phyloP scores from a whole-genome alignment of 1,284 basidiomycete genomes.

The Ceratobasidium sp. region DNA sequence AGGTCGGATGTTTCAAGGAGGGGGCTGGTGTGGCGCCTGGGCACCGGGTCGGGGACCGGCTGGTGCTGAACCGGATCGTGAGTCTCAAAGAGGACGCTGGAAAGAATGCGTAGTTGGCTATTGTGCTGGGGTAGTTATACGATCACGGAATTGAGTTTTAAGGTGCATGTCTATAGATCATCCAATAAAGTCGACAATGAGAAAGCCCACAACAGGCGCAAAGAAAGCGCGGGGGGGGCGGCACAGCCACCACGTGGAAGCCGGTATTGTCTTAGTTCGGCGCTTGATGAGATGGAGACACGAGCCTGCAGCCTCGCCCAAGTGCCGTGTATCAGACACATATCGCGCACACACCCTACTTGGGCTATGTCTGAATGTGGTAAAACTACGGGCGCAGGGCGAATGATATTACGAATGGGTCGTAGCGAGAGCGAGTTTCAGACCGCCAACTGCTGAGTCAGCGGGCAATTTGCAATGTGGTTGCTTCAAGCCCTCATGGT shows the following conservation, averaged over 20 bases:
- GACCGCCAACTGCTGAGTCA: background rate
- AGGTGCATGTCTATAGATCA: constrained; percentile 30
- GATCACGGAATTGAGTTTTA: constrained; percentile 21
- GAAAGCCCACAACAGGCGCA: constrained; percentile 10
- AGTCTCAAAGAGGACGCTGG: constrained; percentile 95
- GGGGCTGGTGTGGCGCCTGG: constrained; percentile 59
- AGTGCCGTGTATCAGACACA: constrained; percentile 1
- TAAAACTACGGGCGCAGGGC: background rate
- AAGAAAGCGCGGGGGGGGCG: constrained; percentile 6
- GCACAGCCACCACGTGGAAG: constrained; percentile 36
- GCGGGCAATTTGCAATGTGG: constrained; percentile 7
- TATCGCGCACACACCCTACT: no score
- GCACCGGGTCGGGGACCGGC: constrained; percentile 72
- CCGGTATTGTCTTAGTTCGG: constrained; percentile 24
- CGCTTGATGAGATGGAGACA: constrained; percentile 7
- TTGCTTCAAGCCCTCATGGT: constrained; percentile 34
- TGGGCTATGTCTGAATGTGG: background rate
- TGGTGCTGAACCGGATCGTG: constrained; percentile 94
- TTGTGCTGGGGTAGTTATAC: constrained; percentile 5
- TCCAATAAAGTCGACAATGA: constrained; percentile 15
- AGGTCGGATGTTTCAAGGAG: constrained; percentile 71
- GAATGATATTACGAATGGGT: no score
- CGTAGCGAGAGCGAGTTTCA: constrained; percentile 6
- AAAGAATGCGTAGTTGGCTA: constrained; percentile 60
- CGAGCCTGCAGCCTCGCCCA: background rate